Base-by-base conservation (phyloP, 176 grass and related monocot genomes). In the Avena insularis region DNA sequence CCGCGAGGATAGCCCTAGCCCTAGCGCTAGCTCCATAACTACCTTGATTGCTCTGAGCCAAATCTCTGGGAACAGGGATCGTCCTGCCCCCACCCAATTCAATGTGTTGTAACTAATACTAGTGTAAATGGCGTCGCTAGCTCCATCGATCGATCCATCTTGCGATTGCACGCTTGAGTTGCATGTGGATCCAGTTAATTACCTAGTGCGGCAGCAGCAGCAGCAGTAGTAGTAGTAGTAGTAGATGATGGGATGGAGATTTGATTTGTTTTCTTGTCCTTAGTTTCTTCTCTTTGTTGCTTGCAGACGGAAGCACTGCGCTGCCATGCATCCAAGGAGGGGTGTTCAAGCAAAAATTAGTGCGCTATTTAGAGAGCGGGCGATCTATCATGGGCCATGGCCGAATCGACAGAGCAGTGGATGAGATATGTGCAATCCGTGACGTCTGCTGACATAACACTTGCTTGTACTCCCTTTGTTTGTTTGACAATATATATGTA, bases 141-240 rank as follows among this genome's bases (percentile, higher is more conserved):
- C 64, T 67, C 63, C 27, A 66, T 66, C 4, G 61, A 66, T 33
- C 62, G 60, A 63, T 63, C 55, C 2, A n/a, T n/a, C 61, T 66
- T 67, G 64, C 25, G 35, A 35, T 66, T 64, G 57, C 72, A 43
- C 49, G 75, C 50, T 20, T 63, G 46, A 73, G 72, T 54, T 47
- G 73, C 75, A 78, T 83, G 73, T 75, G 82, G 53, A 13, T 64
- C 79, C 31, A 79, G 54, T 77, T 86, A 81, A 85, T 81, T 3
- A 75, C 47, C 23, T 49, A 14, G 15, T 72, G 6, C 1, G 0
- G 13, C 65, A n/a, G 4, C 4, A 38, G 36, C 4, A 6, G 38
- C 10, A 19, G 56, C 2, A 23, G 23, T 23, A 23, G 20, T 60
- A 25, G 9, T 12, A 71, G 8, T 9, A 9, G 40, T 17, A 8